Conservation (phyloP, 768 basidiomycete species). For the Suillus spraguei region DNA sequence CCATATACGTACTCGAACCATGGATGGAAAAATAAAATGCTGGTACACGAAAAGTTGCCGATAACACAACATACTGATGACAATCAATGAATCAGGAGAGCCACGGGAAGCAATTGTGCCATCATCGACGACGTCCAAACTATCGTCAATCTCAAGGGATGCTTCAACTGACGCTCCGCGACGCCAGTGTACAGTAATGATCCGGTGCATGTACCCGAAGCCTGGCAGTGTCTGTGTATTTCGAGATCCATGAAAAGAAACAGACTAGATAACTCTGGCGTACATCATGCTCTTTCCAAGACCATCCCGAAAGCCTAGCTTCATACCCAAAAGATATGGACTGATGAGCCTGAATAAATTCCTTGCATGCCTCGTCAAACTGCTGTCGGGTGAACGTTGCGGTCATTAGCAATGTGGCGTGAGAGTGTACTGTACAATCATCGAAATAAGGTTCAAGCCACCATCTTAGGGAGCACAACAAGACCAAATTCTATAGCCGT, state of each 20-base stretch:
- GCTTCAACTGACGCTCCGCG: conserved; percentile 6
- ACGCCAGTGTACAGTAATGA: conserved; percentile 24
- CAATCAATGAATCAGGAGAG: conserved; percentile 42
- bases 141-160: conserved; percentile 17
- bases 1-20: conserved; percentile 59
- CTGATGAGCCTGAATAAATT: conserved; percentile 41
- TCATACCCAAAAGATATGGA: conserved; percentile 7
- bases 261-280: conserved; percentile 29
- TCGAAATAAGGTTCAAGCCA: conserved; percentile 66
- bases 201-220: conserved; percentile 52
- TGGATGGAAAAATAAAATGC: conserved; percentile 81
- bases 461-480: conserved; percentile 21
- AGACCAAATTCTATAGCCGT: conserved; percentile 25
- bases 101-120: conserved; percentile 36
- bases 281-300: conserved; percentile 63
- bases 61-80: conserved; percentile 73
- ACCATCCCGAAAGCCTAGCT: conserved; percentile 45
- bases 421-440: conserved; percentile 44
- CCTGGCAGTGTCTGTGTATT: conserved; percentile 35
- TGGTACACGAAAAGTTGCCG: conserved; percentile 79
- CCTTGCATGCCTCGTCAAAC: conserved; percentile 63
- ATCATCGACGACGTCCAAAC: conserved; percentile 35
- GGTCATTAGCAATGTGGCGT: conserved; percentile 35
- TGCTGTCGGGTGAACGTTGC: conserved; percentile 50
- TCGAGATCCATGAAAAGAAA: conserved; percentile 15